Base-by-base conservation (phyloP, 257 asterid genomes). In the Solanum sejunctum region DNA sequence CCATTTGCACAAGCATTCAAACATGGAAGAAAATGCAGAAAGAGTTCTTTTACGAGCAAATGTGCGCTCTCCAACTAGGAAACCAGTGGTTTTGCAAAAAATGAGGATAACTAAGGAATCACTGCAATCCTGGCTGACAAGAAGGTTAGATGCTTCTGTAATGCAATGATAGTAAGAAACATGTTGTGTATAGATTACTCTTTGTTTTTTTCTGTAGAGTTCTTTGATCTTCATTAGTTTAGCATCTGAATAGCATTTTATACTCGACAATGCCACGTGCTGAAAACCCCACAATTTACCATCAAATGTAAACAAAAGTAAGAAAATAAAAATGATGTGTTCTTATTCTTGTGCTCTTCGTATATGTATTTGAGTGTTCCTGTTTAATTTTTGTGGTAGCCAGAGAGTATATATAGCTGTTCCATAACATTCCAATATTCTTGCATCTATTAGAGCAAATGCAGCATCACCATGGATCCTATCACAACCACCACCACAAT, bases 71-170 rank as follows among this genome's bases (percentile, higher is more conserved):
- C 88, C 93, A 61, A 86, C 98, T 12, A 90, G 99, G 88, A 93
- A 98, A 84, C 99, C 99, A 61, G 83, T 88, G 78, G 85, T 88
- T 88, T 87, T 93, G 55, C 97, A 86, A 57, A 92, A 95, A 88
- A 85, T 96, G 85, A 92, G 87, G 89, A 92, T 94, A 45, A 88
- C 93, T 9, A 90, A 88, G 86, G 89, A 91, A 86, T 96, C 98
- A 20, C 85, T 94, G 88, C 84, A 86, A 83, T 90, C 64, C 63
- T 95, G 99, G 99, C 84, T 95, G 88, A 93, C 64, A 85, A 92
- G 91, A 72, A 90, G 81, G 87, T 61, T 60, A 57, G 85, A 72
- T 32, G 86, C 84, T 58, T 80, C 87, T 85, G 47, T 57, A 73
- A 81, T 12, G 58, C 85, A 56, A 39, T 54, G 18, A 49, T n/a